Percentiles rank a stretch among this genome's conserved stretches.
Evolutionary conservation across 768 basidiomycete genomes (phyloP).

Genomic region (Imleria badia): DNA sequence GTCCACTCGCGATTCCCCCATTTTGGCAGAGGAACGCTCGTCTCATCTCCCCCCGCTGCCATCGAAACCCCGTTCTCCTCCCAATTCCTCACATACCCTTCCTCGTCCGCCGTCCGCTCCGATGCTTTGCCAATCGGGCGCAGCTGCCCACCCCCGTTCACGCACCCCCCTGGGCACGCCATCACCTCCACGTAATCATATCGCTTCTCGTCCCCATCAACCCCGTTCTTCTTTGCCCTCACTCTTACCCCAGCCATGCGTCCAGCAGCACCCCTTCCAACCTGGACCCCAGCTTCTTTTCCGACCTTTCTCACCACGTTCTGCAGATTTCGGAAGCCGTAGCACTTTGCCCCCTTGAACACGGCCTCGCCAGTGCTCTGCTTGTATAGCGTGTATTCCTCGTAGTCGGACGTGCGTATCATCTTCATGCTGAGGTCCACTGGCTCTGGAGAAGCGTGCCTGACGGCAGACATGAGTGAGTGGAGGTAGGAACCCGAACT

Average conservation of each 20-base stretch:
- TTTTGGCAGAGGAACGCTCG: conserved; percentile 37
- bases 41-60: conserved; percentile 12
- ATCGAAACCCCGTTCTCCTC: conserved; percentile 48
- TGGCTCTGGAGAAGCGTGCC: conserved; percentile 40
- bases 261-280: conserved; percentile 70
- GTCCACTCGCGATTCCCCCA: conserved; percentile 89
- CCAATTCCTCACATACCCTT: conserved; percentile 68
- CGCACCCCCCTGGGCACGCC: conserved; percentile 98
- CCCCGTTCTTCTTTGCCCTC: conserved; percentile 35
- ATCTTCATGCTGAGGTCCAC: conserved; percentile 53
- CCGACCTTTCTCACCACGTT: conserved; percentile 94
- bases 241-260: conserved; percentile 27
- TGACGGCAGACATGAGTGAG: conserved; percentile 62
- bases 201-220: conserved; percentile 39
- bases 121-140: conserved; percentile 15
- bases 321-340: conserved; percentile 96
- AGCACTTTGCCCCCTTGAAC: conserved; percentile 94
- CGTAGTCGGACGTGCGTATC: conserved; percentile 74
- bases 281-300: conserved; percentile 74
- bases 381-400: conserved; percentile 61
- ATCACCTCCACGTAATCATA: conserved; percentile 97
- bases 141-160: conserved; percentile 93
- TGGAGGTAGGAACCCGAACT: conserved; percentile 94
- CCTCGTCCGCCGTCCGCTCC: conserved; percentile 47
- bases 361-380: conserved; percentile 55